These are phyloP conservation scores for Lagenaria siceraria DNA, from an alignment of 306 rosid species.

Conservation along the genomic window DNA sequence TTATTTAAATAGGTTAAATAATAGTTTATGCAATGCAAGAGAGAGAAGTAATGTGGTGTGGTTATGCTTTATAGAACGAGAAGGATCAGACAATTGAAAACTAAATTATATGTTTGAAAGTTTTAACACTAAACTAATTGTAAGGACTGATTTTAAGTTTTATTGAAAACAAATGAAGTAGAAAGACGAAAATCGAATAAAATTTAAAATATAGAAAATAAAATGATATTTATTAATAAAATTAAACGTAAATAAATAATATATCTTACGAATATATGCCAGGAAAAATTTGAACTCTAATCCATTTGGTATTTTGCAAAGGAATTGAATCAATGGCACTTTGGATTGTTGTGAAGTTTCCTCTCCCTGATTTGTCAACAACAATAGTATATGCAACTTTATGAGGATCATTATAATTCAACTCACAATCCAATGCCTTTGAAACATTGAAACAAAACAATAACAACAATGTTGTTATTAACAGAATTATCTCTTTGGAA, in stretches of 20 bases:
- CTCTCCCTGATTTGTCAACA: slow-evolving; percentile 14
- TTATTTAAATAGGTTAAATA: no score
- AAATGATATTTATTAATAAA: no score
- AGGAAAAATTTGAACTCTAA: slow-evolving; percentile 17
- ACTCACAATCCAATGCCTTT: background rate
- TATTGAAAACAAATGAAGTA: no score
- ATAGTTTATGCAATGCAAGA: no score
- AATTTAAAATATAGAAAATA: no score
- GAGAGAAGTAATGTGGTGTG: no score
- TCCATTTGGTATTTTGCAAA: slow-evolving; percentile 12
- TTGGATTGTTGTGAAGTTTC: slow-evolving; percentile 22
- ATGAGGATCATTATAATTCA: background rate
- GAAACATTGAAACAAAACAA: background rate
- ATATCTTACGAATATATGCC: slow-evolving; percentile 11
- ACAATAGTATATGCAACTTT: background rate
- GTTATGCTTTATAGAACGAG: no score
- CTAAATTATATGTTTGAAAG: no score
- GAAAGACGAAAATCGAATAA: no score
- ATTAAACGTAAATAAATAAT: background rate
- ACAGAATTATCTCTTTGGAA: background rate
- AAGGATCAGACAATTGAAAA: no score
- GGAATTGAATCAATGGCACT: slow-evolving; percentile 32
- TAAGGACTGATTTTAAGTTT: no score
- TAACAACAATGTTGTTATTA: background rate
- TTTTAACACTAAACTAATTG: no score